These are phyloP conservation scores for Salvia hispanica DNA, from an alignment of 257 asterid species.

Conservation along the genomic window DNA sequence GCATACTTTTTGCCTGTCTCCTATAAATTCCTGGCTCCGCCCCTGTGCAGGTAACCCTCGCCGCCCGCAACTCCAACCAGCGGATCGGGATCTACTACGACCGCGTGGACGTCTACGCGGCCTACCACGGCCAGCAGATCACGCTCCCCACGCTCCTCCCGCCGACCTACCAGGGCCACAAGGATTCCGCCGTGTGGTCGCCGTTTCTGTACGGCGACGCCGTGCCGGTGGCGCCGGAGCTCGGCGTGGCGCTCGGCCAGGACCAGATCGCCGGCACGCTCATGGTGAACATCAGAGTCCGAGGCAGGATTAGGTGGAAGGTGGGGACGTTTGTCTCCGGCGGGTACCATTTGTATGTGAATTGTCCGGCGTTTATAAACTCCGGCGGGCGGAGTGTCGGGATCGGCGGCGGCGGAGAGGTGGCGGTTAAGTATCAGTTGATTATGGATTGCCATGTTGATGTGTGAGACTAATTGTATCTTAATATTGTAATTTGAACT, in stretches of 20 bases:
- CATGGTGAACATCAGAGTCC: conserved; percentile 44
- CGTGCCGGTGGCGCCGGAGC: conserved; percentile 54
- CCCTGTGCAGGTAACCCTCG: conserved; percentile 45
- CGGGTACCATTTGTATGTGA: conserved; percentile 48
- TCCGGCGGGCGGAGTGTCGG: conserved; percentile 35
- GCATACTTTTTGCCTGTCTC: too few relatives aligned
- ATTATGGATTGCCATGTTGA: conserved; percentile 56
- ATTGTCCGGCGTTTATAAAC: conserved; percentile 57
- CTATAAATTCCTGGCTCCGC: too few relatives aligned
- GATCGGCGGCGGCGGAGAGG: conserved; percentile 40
- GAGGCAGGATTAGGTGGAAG: conserved; percentile 57
- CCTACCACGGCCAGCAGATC: conserved; percentile 61
- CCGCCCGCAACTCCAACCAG: conserved; percentile 54
- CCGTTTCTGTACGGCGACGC: conserved; percentile 53
- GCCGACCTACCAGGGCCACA: conserved; percentile 54
- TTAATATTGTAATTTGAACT: not conserved
- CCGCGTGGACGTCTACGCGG: conserved; percentile 50
- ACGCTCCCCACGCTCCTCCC: conserved; percentile 54
- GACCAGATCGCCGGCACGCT: conserved; percentile 53
- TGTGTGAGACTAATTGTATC: conserved; percentile 28
- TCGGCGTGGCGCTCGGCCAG: conserved; percentile 35
- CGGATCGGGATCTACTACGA: conserved; percentile 56
- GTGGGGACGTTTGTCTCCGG: conserved; percentile 58
- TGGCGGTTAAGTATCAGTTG: conserved; percentile 54
- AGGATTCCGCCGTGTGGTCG: conserved; percentile 58